These are phyloP conservation scores for Aspergillus versicolor DNA, from an alignment of 2,329 filamentous ascomycete genomes.

Conservation along the genomic window DNA sequence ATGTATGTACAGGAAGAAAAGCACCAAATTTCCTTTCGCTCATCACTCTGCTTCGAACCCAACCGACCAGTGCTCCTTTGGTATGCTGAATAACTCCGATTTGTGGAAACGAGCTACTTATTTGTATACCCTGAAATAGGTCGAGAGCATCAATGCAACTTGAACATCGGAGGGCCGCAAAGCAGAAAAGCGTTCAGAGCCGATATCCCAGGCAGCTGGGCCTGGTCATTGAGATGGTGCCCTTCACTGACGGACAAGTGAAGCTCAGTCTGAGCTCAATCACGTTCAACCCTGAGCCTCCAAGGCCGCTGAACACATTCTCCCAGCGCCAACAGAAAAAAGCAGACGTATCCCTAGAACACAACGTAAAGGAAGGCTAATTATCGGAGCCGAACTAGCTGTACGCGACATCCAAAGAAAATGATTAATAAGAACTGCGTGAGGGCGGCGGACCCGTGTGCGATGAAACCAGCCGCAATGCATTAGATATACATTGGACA, in stretches of 20 bases:
- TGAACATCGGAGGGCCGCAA: neutral
- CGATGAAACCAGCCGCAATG: constrained; percentile 15
- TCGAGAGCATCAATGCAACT: neutral
- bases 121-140: neutral
- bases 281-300: constrained; percentile 23
- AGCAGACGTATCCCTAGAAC: constrained; percentile 27
- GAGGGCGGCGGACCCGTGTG: constrained; percentile 15
- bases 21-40: constrained; percentile 4
- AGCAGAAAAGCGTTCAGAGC: constrained; percentile 1
- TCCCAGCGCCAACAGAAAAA: constrained; percentile 36
- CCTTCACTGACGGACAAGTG: constrained; percentile 11
- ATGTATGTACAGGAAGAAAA: constrained; percentile 20
- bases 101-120: neutral
- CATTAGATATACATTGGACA: constrained; percentile 19
- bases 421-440: constrained; percentile 18
- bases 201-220: neutral
- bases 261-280: constrained; percentile 18
- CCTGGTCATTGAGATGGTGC: neutral
- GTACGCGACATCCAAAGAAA: constrained; percentile 24
- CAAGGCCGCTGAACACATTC: constrained; percentile 33
- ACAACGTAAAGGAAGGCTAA: constrained; percentile 31
- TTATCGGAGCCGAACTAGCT: constrained; percentile 35
- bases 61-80: neutral
- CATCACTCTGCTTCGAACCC: neutral
- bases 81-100: neutral